Conservation (phyloP, 495 filamentous ascomycete genomes). For the Xylaria acuta region DNA sequence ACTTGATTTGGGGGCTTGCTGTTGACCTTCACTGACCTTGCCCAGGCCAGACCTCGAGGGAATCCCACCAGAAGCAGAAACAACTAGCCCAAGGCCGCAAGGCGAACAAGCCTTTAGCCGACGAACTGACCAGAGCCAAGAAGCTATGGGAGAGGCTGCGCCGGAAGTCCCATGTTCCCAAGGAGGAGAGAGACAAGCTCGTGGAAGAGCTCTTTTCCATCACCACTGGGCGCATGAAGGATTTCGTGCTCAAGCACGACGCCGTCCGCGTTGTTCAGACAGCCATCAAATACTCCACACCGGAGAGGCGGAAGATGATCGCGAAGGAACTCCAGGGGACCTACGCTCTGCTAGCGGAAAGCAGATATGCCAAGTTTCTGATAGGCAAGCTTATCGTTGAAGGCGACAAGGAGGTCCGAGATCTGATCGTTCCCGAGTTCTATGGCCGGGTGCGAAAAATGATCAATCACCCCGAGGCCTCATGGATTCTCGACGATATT, state of each 20-base stretch:
- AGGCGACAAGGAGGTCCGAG: constrained; percentile 81
- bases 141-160: constrained; percentile 95
- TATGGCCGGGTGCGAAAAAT: constrained; percentile 89
- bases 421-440: constrained; percentile 91
- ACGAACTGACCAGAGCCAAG: constrained; percentile 86
- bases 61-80: constrained; percentile 92
- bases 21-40: constrained; percentile 22
- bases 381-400: constrained; percentile 93
- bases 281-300: constrained; percentile 91
- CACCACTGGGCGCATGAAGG: constrained; percentile 86
- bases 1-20: background rate
- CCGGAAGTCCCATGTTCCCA: constrained; percentile 86
- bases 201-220: constrained; percentile 89
- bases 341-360: constrained; percentile 85
- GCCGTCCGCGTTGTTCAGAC: constrained; percentile 94
- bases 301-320: constrained; percentile 82
- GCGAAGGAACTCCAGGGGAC: constrained; percentile 85
- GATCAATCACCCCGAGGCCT: constrained; percentile 93
- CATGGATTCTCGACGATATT: constrained; percentile 96
- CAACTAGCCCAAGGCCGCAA: constrained; percentile 86
- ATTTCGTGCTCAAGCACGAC: constrained; percentile 98
- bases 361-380: constrained; percentile 95
- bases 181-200: constrained; percentile 82
- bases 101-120: constrained; percentile 88
- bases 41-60: constrained; percentile 65